These are phyloP conservation scores for Oryza meridionalis DNA, from an alignment of 176 grass and related monocot genomes.

Conservation along the genomic window DNA sequence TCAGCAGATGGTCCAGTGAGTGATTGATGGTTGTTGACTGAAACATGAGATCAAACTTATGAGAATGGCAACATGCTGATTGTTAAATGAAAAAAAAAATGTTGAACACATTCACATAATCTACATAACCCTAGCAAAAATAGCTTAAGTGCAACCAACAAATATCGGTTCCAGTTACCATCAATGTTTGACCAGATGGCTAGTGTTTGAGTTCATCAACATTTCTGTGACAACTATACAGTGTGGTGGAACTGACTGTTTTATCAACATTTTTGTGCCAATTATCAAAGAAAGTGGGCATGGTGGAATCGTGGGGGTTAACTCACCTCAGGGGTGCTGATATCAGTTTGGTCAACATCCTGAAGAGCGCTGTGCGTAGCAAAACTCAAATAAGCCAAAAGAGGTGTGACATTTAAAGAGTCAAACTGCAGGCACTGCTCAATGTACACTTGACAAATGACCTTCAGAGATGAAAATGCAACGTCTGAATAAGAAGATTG, in stretches of 20 bases:
- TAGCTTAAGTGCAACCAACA: constrained; percentile 8
- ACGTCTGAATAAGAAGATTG: constrained; percentile 64
- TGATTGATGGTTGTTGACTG: constrained; percentile 51
- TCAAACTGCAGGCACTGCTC: constrained; percentile 66
- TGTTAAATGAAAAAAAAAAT: constrained; percentile 17
- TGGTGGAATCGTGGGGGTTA: constrained; percentile 5
- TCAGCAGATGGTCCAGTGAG: constrained; percentile 70
- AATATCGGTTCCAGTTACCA: constrained; percentile 5
- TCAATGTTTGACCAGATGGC: background rate
- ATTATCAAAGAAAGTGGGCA: constrained; percentile 3
- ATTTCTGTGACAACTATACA: background rate
- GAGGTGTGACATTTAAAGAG: constrained; percentile 55
- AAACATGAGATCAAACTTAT: constrained; percentile 46
- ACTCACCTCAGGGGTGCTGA: constrained; percentile 51
- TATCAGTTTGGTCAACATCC: constrained; percentile 51
- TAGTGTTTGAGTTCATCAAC: background rate
- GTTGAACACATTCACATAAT: background rate
- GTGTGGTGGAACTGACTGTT: background rate
- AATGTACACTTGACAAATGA: constrained; percentile 68
- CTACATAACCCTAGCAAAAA: constrained; percentile 8
- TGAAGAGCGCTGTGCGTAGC: constrained; percentile 57
- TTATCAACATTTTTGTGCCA: background rate
- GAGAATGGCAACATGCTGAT: background rate
- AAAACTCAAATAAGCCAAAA: constrained; percentile 71
- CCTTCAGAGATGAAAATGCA: constrained; percentile 67